Base-by-base conservation (phyloP, 2,329 filamentous ascomycete species). In the Scytalidium sp. region DNA sequence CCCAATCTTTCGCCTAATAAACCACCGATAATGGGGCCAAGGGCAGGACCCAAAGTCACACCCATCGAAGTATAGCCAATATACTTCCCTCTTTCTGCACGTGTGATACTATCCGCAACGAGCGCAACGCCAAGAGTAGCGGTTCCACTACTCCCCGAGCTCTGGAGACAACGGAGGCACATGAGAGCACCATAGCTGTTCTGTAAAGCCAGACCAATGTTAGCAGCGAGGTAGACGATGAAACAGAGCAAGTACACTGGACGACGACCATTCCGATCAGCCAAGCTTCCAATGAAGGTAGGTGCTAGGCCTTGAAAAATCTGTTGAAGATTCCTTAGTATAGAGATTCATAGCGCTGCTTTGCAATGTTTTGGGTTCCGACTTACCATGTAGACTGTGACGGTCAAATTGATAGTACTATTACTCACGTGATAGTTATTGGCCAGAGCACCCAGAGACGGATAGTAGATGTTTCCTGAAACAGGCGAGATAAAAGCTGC, bases 51-150 rank as follows among this genome's bases (percentile, higher is more conserved):
- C 2, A 73, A 57, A 15, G 29, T 23, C 17, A 43, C 23, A 9
- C 32, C 81, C 81, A 60, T 85, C 81, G 6, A 79, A 19, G 81
- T 79, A 52, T 82, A 76, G 43, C 80, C 85, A 69, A 90, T 83
- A 61, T 87, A 90, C 46, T 76, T 79, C 2, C 87, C 88, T 57
- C 88, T 72, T 64, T 91, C 85, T 0, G 78, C 75, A 27, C 77
- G 80, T 0, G 84, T 81, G 0, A 83, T 75, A 3, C 90, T 75
- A 56, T 92, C 88, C 0, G 84, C 82, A 8, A 90, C 78, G 2
- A 89, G 79, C 2, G 81, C 87, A 50, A 79, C 84, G 0, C 80
- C 80, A 1, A 92, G 72, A 0, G 87, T 83, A 3, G 89, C 70
- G 0, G 84, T 77, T 0, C 73, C 71, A 50, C 70, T 73, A 51